Base-by-base conservation (phyloP, 2,329 filamentous ascomycete genomes). In the Phaeosphaeriaceae sp. region DNA sequence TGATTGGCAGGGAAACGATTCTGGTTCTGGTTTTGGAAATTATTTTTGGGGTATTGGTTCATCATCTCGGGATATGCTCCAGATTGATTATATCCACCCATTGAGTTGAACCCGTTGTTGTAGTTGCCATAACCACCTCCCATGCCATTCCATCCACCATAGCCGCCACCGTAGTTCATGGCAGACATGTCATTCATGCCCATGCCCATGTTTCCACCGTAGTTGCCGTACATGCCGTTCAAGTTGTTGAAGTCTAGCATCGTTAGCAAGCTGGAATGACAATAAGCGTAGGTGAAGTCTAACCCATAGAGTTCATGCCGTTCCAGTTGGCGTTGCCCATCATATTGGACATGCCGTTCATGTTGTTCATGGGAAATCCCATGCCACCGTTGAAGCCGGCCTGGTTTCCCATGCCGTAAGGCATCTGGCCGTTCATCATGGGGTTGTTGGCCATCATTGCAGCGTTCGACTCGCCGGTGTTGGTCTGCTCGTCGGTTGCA, bases 291-390 rank as follows among this genome's bases (percentile, higher is more conserved):
- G n/a, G n/a, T 22, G 53, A 19, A 17, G 46, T 84, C 91, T 76
- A 87, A 97, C 94, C 91, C 91, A 97, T 97, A 32, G 66, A 59
- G 55, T 69, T 73, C 88, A 94, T 93, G 54, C 78, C 88, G 83
- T 88, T 91, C 90, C 89, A 92, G 87, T 88, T 88, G 87, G 77
- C 79, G 73, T 78, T 76, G 48, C 70, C 70, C 79, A 83, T 82
- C 60, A 77, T 80, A 68, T 82, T 83, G 8, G 69, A 54, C 72
- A 77, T 76, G 50, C 66, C 67, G 28, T 50, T 50, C 48, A 21
- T 32, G 49, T 88, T 88, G 87, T 77, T 79, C 72, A 77, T 76
- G 19, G 43, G 19, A 11, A 83, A 90, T 71, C 84, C 85, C 84
- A 89, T 87, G 64, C 83, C 84, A 22, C 84, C 70, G 24, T 84